phyloP scores from a whole-genome alignment of 2,329 filamentous ascomycete species.

The Juglanconis juglandina region DNA sequence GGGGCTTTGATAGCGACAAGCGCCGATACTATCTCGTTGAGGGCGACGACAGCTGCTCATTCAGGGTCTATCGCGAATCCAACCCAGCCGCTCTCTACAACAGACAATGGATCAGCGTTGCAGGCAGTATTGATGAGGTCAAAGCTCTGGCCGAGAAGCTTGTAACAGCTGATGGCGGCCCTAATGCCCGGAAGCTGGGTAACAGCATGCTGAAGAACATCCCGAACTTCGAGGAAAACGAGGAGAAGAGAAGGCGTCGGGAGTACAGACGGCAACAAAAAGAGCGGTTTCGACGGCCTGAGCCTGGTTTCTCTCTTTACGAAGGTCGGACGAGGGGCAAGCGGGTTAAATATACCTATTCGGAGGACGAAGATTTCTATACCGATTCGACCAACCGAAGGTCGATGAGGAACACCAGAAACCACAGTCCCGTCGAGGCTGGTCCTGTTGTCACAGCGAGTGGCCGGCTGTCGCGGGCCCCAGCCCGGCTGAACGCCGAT shows the following conservation, averaged over 20 bases:
- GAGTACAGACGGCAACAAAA: slow-evolving; percentile 87
- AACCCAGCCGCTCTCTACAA: slow-evolving; percentile 69
- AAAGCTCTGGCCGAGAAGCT: slow-evolving; percentile 73
- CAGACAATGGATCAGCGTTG: slow-evolving; percentile 87
- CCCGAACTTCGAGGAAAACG: slow-evolving; percentile 86
- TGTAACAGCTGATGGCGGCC: slow-evolving; percentile 71
- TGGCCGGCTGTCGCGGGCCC: slow-evolving; percentile 76
- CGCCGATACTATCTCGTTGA: slow-evolving; percentile 92
- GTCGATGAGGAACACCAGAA: slow-evolving; percentile 70
- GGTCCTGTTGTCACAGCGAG: slow-evolving; percentile 72
- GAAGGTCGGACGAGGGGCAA: slow-evolving; percentile 95
- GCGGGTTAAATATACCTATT: slow-evolving; percentile 93
- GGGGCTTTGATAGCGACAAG: slow-evolving; percentile 80
- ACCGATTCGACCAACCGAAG: slow-evolving; percentile 65
- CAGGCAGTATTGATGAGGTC: slow-evolving; percentile 85
- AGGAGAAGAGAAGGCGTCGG: slow-evolving; percentile 92
- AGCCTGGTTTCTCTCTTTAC: slow-evolving; percentile 87
- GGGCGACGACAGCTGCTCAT: slow-evolving; percentile 88
- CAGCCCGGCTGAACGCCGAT: slow-evolving; percentile 63
- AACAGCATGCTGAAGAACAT: slow-evolving; percentile 76
- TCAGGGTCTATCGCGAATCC: slow-evolving; percentile 90
- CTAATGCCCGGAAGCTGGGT: slow-evolving; percentile 73
- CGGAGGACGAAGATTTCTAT: slow-evolving; percentile 72
- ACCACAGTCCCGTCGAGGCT: slow-evolving; percentile 68
- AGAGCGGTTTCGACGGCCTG: slow-evolving; percentile 81